Evolutionary conservation across 2,329 filamentous ascomycete genomes (phyloP).

Genomic region (Arthrobotrys megalospora): DNA sequence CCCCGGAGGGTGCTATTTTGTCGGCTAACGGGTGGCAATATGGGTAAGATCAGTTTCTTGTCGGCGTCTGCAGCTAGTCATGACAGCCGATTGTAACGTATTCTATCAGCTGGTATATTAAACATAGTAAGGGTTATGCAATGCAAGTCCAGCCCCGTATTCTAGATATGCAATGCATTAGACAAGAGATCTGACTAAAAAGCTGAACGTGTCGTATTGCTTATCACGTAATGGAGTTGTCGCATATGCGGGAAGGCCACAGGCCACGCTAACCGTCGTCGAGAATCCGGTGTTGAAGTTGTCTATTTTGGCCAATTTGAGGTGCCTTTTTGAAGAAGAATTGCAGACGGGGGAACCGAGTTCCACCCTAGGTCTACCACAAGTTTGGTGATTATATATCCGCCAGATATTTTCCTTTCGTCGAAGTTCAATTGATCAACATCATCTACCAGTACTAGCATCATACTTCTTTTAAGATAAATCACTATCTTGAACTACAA

Average conservation of each 20-base stretch:
- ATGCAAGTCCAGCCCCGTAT: constrained; percentile 9
- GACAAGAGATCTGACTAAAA: background rate
- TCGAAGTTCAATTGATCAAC: background rate
- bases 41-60: background rate
- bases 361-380: background rate
- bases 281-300: too few relatives aligned
- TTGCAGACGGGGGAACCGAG: background rate
- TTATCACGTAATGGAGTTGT: background rate
- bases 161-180: background rate
- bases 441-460: background rate
- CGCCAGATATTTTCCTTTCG: background rate
- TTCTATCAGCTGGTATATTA: constrained; percentile 6
- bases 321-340: too few relatives aligned
- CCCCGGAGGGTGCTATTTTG: background rate
- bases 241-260: background rate
- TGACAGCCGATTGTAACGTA: constrained; percentile 8
- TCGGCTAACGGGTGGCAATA: background rate
- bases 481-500: background rate
- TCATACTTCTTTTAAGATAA: background rate
- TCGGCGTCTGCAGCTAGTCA: background rate
- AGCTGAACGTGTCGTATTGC: background rate
- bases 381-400: background rate
- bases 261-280: background rate
- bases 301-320: too few relatives aligned
- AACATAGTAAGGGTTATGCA: background rate